phyloP scores from a whole-genome alignment of 2,329 filamentous ascomycete genomes.

The Grosmannia penicillata region DNA sequence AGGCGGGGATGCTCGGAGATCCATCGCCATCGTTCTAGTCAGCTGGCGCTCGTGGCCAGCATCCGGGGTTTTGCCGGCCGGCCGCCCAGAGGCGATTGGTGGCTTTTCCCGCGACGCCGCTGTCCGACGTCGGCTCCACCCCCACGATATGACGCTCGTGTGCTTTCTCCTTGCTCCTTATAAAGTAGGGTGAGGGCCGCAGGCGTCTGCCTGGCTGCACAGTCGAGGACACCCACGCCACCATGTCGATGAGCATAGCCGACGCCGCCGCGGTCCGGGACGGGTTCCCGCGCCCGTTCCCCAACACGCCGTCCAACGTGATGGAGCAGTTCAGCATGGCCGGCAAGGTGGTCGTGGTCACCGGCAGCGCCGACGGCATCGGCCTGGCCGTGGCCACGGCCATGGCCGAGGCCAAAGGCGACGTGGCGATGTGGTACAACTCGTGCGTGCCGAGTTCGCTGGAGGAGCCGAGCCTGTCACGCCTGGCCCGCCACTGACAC shows the following conservation, averaged over 20 bases:
- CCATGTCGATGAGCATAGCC: conserved; percentile 42
- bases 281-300: conserved; percentile 1
- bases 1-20: too few relatives aligned
- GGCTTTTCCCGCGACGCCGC: too few relatives aligned
- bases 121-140: too few relatives aligned
- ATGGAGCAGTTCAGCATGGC: not conserved
- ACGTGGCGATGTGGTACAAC: conserved; percentile 58
- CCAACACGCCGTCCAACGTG: not conserved
- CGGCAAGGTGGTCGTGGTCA: conserved; percentile 27
- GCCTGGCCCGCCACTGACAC: conserved; percentile 35
- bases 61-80: too few relatives aligned
- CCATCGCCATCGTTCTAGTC: too few relatives aligned
- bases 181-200: too few relatives aligned
- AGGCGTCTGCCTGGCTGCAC: too few relatives aligned
- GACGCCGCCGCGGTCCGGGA: conserved; percentile 25
- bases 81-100: too few relatives aligned
- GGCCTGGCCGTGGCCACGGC: conserved; percentile 54
- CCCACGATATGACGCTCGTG: too few relatives aligned
- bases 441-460: conserved; percentile 14
- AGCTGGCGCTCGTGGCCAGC: too few relatives aligned
- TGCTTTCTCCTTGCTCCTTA: too few relatives aligned
- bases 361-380: conserved; percentile 39
- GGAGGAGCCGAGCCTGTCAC: not conserved
- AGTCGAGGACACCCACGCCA: too few relatives aligned
- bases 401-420: conserved; percentile 53